Evolutionary conservation across 2,329 filamentous ascomycete species (phyloP), one percentile per base, ranked within the genome.

Genomic region (Alternaria gaisen): DNA sequence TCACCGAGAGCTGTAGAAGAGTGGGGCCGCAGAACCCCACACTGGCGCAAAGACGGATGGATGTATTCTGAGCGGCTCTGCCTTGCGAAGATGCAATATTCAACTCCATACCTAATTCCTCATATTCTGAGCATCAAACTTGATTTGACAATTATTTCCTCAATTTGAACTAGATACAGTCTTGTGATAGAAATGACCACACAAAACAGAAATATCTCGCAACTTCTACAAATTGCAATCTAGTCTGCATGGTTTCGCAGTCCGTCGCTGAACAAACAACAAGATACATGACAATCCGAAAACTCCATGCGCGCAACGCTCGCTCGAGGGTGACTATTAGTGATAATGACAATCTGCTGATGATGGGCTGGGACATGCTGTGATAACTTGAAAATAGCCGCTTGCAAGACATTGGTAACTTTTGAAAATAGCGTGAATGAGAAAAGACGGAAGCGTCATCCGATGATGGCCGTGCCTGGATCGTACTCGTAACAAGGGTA

Each of bases 181-280:
- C 8, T 9, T 8, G 14, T 3, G 14, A 47, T n/a, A 18, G 18
- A 34, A 1, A 48, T 48, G 18, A 24, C 3, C 22, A n/a, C 7
- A 7, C 7, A 8, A 22, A 41, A 22, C 18, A 41, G 11, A 24
- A 26, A 46, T 24, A 46, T 42, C 11, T 26, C 5, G 34, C 53
- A 41, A 52, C 28, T 46, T 47, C 34, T 43, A 30, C 43, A 48
- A 44, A 20, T 26, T 34, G 24, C 36, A 58, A 46, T 50, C 54
- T 61, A 61, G 22, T 61, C 55, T 61, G 53, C 54, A 47, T 44
- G 38, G 50, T 44, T 32, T 50, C 9, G 59, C 16, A 44, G 32
- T 20, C 32, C 16, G 5, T 18, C 38, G 46, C 30, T 11, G 18
- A 32, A 28, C 28, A 28, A 43, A 20, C 26, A 30, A 48, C 20